phyloP scores from a whole-genome alignment of 164 flowering plant genomes.

The Vitis rotundifolia region DNA sequence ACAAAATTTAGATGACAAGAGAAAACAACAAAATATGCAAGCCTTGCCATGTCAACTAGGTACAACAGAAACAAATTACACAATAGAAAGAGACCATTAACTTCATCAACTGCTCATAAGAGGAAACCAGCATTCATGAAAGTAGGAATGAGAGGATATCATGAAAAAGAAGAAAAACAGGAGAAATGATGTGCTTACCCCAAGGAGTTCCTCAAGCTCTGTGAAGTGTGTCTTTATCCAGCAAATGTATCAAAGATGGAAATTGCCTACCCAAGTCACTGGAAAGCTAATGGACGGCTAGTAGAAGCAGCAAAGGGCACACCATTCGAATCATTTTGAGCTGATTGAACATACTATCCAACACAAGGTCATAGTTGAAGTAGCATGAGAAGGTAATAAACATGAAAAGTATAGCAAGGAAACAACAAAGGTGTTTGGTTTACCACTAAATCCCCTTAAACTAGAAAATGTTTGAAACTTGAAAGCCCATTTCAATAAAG shows the following conservation, averaged over 20 bases:
- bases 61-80: no score
- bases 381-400: slow-evolving; percentile 65
- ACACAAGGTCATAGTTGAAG: slow-evolving; percentile 54
- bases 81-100: no score
- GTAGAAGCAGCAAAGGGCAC: slow-evolving; percentile 32
- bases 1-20: no score
- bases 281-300: slow-evolving; percentile 35
- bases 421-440: slow-evolving; percentile 66
- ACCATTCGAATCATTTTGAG: slow-evolving; percentile 33
- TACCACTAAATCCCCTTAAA: no score
- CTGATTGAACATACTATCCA: slow-evolving; percentile 40
- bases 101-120: slow-evolving; percentile 25
- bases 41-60: no score
- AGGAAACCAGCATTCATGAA: slow-evolving; percentile 47
- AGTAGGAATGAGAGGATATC: slow-evolving; percentile 36
- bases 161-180: slow-evolving; percentile 36
- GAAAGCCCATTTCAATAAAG: no score
- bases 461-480: no score
- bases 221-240: slow-evolving; percentile 32
- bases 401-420: slow-evolving; percentile 43
- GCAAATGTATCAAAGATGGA: slow-evolving; percentile 14
- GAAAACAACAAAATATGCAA: no score
- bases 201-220: slow-evolving; percentile 39
- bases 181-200: slow-evolving; percentile 34
- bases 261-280: slow-evolving; percentile 4